A percentile compares a stretch with the other conserved stretches of the same genome.
phyloP scores from a whole-genome alignment of 192 early-diverging fungal species.

The Coemansia sp. region DNA sequence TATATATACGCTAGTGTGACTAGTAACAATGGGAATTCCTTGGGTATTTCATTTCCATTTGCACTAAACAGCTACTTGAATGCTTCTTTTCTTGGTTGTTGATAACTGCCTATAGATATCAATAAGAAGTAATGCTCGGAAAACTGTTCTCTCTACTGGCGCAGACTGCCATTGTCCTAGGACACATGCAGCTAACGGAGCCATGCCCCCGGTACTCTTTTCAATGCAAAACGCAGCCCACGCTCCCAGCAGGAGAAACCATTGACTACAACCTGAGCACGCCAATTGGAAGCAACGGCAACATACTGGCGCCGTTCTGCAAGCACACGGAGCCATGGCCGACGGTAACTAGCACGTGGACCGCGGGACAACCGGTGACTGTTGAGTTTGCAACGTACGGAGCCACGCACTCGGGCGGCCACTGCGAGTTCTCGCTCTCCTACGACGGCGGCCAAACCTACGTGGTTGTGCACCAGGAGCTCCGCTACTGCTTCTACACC shows the following conservation, averaged over 20 bases:
- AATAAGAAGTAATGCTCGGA: background rate
- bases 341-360: slow-evolving; percentile 29
- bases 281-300: slow-evolving; percentile 34
- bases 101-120: background rate
- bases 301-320: slow-evolving; percentile 29
- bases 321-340: slow-evolving; percentile 43
- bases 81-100: too few species aligned
- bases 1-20: background rate
- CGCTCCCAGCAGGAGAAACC: slow-evolving; percentile 42
- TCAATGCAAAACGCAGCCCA: slow-evolving; percentile 38
- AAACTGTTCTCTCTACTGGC: background rate
- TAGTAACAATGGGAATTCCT: background rate
- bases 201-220: slow-evolving; percentile 48
- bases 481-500: slow-evolving; percentile 51
- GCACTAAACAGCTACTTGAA: too few species aligned
- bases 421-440: slow-evolving; percentile 62
- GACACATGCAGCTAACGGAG: slow-evolving; percentile 36
- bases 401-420: slow-evolving; percentile 57
- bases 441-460: slow-evolving; percentile 58
- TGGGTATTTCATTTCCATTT: background rate
- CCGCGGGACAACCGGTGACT: slow-evolving; percentile 53
- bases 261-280: slow-evolving; percentile 43
- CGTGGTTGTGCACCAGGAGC: slow-evolving; percentile 56
- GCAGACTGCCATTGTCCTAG: slow-evolving; percentile 3
- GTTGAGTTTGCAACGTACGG: slow-evolving; percentile 46